Conservation (phyloP, 2,329 filamentous ascomycete species). For the Paraphaeosphaeria sporulosa region DNA sequence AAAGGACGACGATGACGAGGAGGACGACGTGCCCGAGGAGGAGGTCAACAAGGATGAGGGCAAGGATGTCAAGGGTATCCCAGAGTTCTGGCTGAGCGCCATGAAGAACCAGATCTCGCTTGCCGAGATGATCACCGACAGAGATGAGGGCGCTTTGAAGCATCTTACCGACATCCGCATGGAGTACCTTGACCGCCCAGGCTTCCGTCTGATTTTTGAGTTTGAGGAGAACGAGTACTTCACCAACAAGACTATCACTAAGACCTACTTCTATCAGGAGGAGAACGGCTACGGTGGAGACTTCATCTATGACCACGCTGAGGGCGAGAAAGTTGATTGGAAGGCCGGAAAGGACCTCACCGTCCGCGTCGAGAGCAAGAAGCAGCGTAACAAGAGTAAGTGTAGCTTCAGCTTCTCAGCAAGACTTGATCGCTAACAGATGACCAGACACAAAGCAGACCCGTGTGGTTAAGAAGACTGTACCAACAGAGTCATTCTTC, state of each 20-base stretch:
- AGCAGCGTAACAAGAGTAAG: conserved; percentile 99
- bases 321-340: conserved; percentile 98
- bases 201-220: conserved; percentile 98
- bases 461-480: conserved; percentile 97
- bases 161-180: conserved; percentile 91
- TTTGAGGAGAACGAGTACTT: conserved; percentile 96
- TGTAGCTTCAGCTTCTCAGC: conserved; percentile 12
- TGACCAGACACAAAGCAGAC: conserved; percentile 94
- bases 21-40: conserved; percentile 60
- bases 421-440: conserved; percentile 22
- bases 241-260: conserved; percentile 94
- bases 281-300: conserved; percentile 98
- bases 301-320: conserved; percentile 99
- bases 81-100: conserved; percentile 98
- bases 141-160: conserved; percentile 93
- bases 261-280: conserved; percentile 99
- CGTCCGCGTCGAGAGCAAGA: conserved; percentile 96
- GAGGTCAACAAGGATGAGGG: conserved; percentile 67
- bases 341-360: conserved; percentile 92
- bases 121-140: conserved; percentile 98
- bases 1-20: conserved; percentile 74
- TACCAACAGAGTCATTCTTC: conserved; percentile 95
- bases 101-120: conserved; percentile 99
- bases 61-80: conserved; percentile 77
- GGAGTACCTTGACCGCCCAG: conserved; percentile 98